Evolutionary conservation across 1,139 yeast genomes (phyloP).

Genomic region (Yamadazyma spencermartinsiae): DNA sequence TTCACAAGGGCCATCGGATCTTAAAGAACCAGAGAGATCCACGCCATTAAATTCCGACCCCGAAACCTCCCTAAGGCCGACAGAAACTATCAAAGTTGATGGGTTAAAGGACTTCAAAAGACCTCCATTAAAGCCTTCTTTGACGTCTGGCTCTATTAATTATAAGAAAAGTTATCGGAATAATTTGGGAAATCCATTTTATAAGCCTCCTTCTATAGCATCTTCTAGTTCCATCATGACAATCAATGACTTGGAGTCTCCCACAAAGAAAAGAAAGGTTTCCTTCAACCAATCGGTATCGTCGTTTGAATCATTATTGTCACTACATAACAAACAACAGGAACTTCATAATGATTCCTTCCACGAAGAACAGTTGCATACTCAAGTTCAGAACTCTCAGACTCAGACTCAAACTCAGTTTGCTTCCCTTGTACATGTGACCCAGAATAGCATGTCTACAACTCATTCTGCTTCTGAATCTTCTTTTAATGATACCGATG

Average conservation of each 20-base stretch:
- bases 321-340: conserved; percentile 2
- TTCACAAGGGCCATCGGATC: too few relatives aligned
- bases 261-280: conserved; percentile 18
- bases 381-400: not conserved
- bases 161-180: conserved; percentile 3
- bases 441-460: not conserved
- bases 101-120: conserved; percentile 11
- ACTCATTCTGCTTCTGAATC: not conserved
- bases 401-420: not conserved
- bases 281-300: conserved; percentile 11
- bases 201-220: conserved; percentile 15
- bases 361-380: not conserved
- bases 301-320: conserved; percentile 60
- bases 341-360: conserved; percentile 1
- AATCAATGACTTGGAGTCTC: conserved; percentile 8
- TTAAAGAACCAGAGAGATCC: too few relatives aligned
- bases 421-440: not conserved
- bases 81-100: too few relatives aligned
- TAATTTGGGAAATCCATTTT: conserved; percentile 18
- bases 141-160: conserved; percentile 5
- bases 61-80: too few relatives aligned
- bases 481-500: conserved; percentile 6
- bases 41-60: not conserved
- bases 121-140: conserved; percentile 18
- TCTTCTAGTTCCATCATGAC: conserved; percentile 7